A percentile compares a stretch with the other conserved stretches of the same genome.
phyloP scores from a whole-genome alignment of 768 basidiomycete genomes.

The Lactifluus volemus region DNA sequence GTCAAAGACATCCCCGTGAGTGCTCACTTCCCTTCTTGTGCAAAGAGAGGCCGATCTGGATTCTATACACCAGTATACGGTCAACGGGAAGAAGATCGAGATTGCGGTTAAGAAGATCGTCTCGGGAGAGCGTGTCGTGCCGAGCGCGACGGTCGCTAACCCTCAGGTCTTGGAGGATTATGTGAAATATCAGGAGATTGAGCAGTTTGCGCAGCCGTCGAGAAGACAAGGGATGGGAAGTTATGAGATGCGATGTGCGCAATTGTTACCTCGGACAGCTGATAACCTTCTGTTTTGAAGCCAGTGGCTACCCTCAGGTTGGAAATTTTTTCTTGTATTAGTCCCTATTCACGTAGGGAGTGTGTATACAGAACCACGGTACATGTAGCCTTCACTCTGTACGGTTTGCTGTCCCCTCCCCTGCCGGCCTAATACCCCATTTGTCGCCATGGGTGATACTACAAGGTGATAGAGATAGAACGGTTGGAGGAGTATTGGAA shows the following conservation, averaged over 20 bases:
- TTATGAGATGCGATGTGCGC: background rate
- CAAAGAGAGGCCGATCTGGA: background rate
- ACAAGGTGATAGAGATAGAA: too few species aligned
- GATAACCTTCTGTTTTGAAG: too few species aligned
- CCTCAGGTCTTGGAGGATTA: constrained; percentile 58
- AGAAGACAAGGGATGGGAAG: background rate
- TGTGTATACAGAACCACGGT: too few species aligned
- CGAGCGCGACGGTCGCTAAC: constrained; percentile 70
- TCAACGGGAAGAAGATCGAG: constrained; percentile 73
- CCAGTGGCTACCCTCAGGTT: too few species aligned
- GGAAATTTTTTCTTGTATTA: too few species aligned
- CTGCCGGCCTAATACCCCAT: too few species aligned
- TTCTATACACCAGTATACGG: constrained; percentile 45
- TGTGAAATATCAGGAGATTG: constrained; percentile 52
- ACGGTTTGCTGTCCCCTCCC: too few species aligned
- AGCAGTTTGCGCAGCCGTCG: constrained; percentile 21
- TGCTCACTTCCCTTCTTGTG: constrained; percentile 10
- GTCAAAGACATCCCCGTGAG: constrained; percentile 61
- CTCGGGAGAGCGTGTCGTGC: constrained; percentile 53
- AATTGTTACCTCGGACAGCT: too few species aligned
- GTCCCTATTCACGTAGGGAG: too few species aligned
- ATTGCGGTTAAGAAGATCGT: constrained; percentile 73
- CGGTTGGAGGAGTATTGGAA: too few species aligned
- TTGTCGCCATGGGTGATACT: too few species aligned
- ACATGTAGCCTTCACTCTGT: too few species aligned